Percentiles rank a stretch among this genome's conserved stretches.
These are phyloP conservation scores for Hymenochaete sp. DNA, from an alignment of 1,284 basidiomycete species.

Conservation along the genomic window DNA sequence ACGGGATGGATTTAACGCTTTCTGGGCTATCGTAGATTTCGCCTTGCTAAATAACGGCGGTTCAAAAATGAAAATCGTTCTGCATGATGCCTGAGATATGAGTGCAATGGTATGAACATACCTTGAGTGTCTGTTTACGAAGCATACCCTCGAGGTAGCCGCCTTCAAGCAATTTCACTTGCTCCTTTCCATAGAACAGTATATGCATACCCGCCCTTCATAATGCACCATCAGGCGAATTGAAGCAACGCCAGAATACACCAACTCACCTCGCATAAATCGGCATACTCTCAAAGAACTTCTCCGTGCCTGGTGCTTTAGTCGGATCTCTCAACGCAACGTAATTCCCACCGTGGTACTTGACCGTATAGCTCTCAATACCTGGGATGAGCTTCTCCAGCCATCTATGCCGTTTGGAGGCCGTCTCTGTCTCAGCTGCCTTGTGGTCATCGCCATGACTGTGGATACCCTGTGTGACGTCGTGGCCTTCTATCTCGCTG, in stretches of 20 bases:
- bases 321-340: slow-evolving; percentile 50
- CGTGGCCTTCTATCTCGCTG: slow-evolving; percentile 1
- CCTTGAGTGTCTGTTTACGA: slow-evolving; percentile 58
- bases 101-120: too few species aligned
- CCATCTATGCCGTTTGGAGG: slow-evolving; percentile 16
- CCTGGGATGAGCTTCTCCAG: slow-evolving; percentile 39
- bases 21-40: slow-evolving; percentile 45
- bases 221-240: not conserved
- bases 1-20: slow-evolving; percentile 54
- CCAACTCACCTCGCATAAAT: slow-evolving; percentile 48
- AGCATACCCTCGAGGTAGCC: slow-evolving; percentile 50
- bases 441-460: slow-evolving; percentile 8
- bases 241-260: not conserved
- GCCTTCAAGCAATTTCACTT: slow-evolving; percentile 47
- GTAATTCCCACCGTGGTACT: slow-evolving; percentile 58
- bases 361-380: slow-evolving; percentile 41
- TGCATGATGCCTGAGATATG: too few species aligned
- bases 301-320: slow-evolving; percentile 29
- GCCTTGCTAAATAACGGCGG: slow-evolving; percentile 39
- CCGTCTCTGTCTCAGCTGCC: not conserved
- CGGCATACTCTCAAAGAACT: slow-evolving; percentile 75
- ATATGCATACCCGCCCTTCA: slow-evolving; percentile 66
- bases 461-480: slow-evolving; percentile 14
- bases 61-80: not conserved
- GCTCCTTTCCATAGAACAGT: slow-evolving; percentile 56